These are phyloP conservation scores for Fusarium newnesense DNA, from an alignment of 2,329 filamentous ascomycete genomes.

Conservation along the genomic window DNA sequence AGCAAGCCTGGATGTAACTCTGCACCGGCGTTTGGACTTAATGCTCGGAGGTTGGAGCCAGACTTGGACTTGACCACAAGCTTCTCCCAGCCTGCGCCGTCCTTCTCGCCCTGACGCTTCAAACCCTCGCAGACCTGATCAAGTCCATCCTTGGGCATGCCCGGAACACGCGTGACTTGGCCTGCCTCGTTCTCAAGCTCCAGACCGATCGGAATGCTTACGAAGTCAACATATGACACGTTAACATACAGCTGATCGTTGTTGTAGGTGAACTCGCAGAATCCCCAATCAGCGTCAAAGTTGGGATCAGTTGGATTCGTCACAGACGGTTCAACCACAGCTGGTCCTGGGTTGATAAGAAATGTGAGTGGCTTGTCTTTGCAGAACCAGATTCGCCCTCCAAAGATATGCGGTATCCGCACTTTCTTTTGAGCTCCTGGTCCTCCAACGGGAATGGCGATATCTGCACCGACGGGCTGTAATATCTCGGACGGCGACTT, in stretches of 20 bases:
- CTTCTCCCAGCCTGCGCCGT: slow-evolving; percentile 63
- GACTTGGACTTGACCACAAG: slow-evolving; percentile 57
- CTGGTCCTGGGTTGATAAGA: slow-evolving; percentile 75
- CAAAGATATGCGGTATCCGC: slow-evolving; percentile 75
- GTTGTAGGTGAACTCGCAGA: slow-evolving; percentile 77
- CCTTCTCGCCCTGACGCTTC: slow-evolving; percentile 55
- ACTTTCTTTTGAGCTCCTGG: slow-evolving; percentile 69
- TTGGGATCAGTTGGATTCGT: slow-evolving; percentile 73
- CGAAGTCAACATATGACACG: slow-evolving; percentile 81
- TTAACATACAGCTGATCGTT: slow-evolving; percentile 70
- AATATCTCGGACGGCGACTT: slow-evolving; percentile 63
- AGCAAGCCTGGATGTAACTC: slow-evolving; percentile 58
- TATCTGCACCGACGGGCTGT: slow-evolving; percentile 64
- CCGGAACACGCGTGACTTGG: slow-evolving; percentile 57
- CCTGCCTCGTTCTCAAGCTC: slow-evolving; percentile 60
- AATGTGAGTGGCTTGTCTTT: slow-evolving; percentile 71
- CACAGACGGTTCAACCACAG: slow-evolving; percentile 78
- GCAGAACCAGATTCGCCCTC: slow-evolving; percentile 78
- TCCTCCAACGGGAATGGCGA: slow-evolving; percentile 71
- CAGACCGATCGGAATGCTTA: slow-evolving; percentile 71
- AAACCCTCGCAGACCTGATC: slow-evolving; percentile 57
- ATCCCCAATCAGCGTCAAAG: slow-evolving; percentile 70
- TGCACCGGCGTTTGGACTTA: slow-evolving; percentile 64
- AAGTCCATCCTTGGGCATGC: slow-evolving; percentile 60
- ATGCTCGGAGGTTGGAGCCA: slow-evolving; percentile 58